A percentile compares a stretch with the other conserved stretches of the same genome.
phyloP scores from a whole-genome alignment of 2,329 filamentous ascomycete species.

The Trichoderma breve region DNA sequence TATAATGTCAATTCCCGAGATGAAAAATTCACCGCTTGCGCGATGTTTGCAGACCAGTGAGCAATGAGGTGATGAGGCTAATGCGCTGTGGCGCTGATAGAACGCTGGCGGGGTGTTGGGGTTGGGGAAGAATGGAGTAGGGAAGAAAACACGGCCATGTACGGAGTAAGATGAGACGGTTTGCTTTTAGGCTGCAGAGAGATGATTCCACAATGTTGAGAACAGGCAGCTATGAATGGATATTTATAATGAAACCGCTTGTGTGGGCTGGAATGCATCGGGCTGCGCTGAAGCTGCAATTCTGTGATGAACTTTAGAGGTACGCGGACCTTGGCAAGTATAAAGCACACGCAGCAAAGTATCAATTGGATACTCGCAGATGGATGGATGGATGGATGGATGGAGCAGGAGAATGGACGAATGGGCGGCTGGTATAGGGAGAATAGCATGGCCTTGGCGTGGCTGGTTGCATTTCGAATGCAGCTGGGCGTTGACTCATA shows the following conservation, averaged over 20 bases:
- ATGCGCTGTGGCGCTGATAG: background rate
- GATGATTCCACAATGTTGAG: background rate
- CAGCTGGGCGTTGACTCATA: constrained; percentile 6
- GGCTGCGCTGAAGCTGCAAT: background rate
- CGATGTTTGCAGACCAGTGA: background rate
- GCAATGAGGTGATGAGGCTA: background rate
- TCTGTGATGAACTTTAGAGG: background rate
- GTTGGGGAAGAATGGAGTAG: background rate
- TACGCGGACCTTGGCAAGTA: background rate
- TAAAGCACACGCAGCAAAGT: background rate
- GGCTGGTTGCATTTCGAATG: constrained; percentile 11
- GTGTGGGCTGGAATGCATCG: background rate
- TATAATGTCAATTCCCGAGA: background rate
- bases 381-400: background rate
- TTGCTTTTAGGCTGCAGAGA: background rate
- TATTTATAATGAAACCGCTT: background rate
- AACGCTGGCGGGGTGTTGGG: background rate
- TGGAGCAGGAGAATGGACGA: background rate
- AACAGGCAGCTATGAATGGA: background rate
- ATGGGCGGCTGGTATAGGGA: background rate
- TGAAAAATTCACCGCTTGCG: background rate
- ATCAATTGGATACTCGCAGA: background rate
- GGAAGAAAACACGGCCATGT: background rate
- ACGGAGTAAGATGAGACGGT: background rate
- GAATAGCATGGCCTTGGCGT: constrained; percentile 2